These are phyloP conservation scores for Aureobasidium sp. DNA, from an alignment of 2,329 filamentous ascomycete species.

Conservation along the genomic window DNA sequence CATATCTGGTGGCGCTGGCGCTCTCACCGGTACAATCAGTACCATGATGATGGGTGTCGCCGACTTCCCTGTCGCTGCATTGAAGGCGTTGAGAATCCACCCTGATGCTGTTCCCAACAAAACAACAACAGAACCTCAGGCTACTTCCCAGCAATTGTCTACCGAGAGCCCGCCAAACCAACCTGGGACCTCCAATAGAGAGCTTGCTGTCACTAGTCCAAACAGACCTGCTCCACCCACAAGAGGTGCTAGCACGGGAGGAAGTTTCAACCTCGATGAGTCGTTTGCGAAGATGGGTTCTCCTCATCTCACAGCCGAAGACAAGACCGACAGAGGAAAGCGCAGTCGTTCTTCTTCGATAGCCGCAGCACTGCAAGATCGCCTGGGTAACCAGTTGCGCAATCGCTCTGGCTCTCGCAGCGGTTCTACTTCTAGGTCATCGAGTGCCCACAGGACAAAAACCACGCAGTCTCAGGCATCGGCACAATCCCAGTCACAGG, in stretches of 20 bases:
- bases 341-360: constrained; percentile 13
- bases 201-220: neutral
- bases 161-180: neutral
- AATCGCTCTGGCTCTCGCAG: constrained; percentile 2
- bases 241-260: neutral
- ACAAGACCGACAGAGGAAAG: neutral
- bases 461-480: neutral
- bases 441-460: neutral
- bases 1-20: constrained; percentile 65
- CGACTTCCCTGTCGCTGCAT: constrained; percentile 53
- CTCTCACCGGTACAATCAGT: constrained; percentile 66
- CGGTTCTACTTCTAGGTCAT: neutral
- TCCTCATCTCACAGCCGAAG: constrained; percentile 1
- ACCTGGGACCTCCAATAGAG: neutral
- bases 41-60: constrained; percentile 73
- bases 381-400: neutral
- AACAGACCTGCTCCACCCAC: neutral
- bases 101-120: constrained; percentile 13
- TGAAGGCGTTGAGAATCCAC: constrained; percentile 38
- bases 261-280: constrained; percentile 17
- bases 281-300: constrained; percentile 16
- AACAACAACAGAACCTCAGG: constrained; percentile 5
- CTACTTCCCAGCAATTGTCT: neutral
- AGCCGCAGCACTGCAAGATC: constrained; percentile 13
- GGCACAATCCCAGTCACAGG: neutral